phyloP scores from a whole-genome alignment of 2,329 filamentous ascomycete species.

The Dothideomycetes sp. region DNA sequence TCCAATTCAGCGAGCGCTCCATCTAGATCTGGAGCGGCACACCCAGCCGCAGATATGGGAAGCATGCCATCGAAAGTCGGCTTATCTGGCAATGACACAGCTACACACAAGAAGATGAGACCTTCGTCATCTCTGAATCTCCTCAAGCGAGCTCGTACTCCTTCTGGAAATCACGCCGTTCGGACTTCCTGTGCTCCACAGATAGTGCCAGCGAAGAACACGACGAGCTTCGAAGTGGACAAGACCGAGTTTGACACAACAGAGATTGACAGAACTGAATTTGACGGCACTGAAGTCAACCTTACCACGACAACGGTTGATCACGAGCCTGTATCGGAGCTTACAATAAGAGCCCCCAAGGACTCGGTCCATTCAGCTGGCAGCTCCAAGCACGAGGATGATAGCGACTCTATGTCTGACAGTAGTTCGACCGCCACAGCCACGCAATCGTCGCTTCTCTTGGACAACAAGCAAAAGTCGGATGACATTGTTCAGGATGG shows the following conservation, averaged over 20 bases:
- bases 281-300: constrained; percentile 5
- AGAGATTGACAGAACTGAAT: too few relatives aligned
- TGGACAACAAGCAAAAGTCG: background rate
- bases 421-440: constrained; percentile 6
- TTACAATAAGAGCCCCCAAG: constrained; percentile 3
- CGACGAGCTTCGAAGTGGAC: background rate
- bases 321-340: constrained; percentile 1
- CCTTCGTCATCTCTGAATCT: constrained; percentile 6
- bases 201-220: background rate
- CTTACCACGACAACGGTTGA: constrained; percentile 1
- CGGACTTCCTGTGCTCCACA: background rate
- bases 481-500: constrained; percentile 1
- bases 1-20: background rate
- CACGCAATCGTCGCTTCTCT: constrained; percentile 4
- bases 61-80: constrained; percentile 5
- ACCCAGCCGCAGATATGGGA: constrained; percentile 8
- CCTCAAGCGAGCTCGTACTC: constrained; percentile 7
- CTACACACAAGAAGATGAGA: constrained; percentile 9
- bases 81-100: background rate
- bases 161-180: background rate
- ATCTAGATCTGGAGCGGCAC: background rate
- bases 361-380: constrained; percentile 3
- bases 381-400: background rate
- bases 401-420: constrained; percentile 2
- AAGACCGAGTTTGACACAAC: too few relatives aligned